These are phyloP conservation scores for Hypsizygus ulmarius DNA, from an alignment of 1,284 basidiomycete species.

Conservation along the genomic window DNA sequence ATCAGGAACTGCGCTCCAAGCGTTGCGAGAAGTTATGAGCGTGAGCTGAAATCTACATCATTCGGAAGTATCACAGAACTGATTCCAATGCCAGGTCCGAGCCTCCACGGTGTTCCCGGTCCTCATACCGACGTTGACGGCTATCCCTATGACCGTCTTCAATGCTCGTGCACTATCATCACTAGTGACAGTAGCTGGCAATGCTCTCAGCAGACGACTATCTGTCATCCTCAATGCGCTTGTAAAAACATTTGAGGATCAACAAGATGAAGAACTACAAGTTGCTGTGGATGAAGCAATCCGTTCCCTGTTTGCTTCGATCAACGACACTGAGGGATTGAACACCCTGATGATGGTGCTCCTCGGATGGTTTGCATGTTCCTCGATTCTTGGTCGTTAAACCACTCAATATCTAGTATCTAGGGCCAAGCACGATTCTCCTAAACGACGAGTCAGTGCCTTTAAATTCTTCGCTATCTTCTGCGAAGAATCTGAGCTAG, in stretches of 20 bases:
- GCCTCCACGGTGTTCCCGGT: slow-evolving; percentile 96
- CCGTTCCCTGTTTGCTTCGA: slow-evolving; percentile 70
- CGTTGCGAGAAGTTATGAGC: slow-evolving; percentile 91
- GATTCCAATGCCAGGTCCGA: slow-evolving; percentile 59
- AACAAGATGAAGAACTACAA: slow-evolving; percentile 67
- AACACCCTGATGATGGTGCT: slow-evolving; percentile 87
- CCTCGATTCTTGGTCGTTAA: not conserved
- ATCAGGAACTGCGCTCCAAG: slow-evolving; percentile 93
- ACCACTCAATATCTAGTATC: slow-evolving; percentile 6
- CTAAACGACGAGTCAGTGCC: slow-evolving; percentile 72
- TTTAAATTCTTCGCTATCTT: slow-evolving; percentile 79
- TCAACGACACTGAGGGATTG: slow-evolving; percentile 82
- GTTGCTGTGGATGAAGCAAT: slow-evolving; percentile 78
- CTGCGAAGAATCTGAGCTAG: slow-evolving; percentile 79
- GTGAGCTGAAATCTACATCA: slow-evolving; percentile 44
- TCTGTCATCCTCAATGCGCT: slow-evolving; percentile 75
- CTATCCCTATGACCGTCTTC: slow-evolving; percentile 90
- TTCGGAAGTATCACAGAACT: slow-evolving; percentile 1
- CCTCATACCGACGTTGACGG: slow-evolving; percentile 91
- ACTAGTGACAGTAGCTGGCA: slow-evolving; percentile 91
- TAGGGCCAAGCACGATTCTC: slow-evolving; percentile 78
- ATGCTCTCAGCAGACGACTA: slow-evolving; percentile 82
- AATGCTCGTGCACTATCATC: slow-evolving; percentile 92
- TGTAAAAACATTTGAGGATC: slow-evolving; percentile 67
- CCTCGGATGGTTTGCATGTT: slow-evolving; percentile 75